Evolutionary conservation across 2,329 filamentous ascomycete species (phyloP).

Genomic region (Calonectria hawksworthii): DNA sequence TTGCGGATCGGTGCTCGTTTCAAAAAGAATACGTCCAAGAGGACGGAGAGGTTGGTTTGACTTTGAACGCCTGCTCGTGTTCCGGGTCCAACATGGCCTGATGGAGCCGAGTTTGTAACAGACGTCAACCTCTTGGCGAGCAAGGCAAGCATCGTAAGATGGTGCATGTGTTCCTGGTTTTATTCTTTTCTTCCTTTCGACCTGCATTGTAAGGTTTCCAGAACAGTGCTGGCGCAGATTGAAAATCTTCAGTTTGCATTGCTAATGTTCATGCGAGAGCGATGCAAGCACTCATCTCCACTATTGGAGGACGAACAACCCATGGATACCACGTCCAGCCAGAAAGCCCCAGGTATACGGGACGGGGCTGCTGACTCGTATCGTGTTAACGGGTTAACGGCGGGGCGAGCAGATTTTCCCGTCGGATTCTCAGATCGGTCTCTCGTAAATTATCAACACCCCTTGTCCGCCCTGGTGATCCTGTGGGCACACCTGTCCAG

Average conservation of each 20-base stretch:
- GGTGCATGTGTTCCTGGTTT: constrained; percentile 6
- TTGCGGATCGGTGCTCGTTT: constrained; percentile 22
- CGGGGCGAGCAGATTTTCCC: neutral
- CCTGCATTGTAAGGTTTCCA: constrained; percentile 3
- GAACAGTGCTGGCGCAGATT: constrained; percentile 5
- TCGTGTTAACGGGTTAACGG: neutral
- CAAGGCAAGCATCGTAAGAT: neutral
- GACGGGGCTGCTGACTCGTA: constrained; percentile 11
- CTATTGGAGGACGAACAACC: constrained; percentile 15
- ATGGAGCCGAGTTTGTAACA: neutral
- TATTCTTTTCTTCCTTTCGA: constrained; percentile 9
- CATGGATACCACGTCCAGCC: constrained; percentile 22
- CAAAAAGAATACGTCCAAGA: constrained; percentile 19
- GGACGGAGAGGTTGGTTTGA: constrained; percentile 18
- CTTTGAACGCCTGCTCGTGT: neutral
- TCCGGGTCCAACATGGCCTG: constrained; percentile 13
- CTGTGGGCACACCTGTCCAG: neutral
- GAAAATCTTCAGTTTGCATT: constrained; percentile 26
- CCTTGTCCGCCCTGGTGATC: neutral
- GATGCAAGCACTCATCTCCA: constrained; percentile 34
- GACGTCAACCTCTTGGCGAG: neutral
- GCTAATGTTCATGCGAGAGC: constrained; percentile 35
- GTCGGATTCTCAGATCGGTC: neutral
- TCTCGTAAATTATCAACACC: neutral
- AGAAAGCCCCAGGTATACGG: neutral